Evolutionary conservation across 2,329 filamentous ascomycete genomes (phyloP).

Genomic region (Paramyrothecium sp.): DNA sequence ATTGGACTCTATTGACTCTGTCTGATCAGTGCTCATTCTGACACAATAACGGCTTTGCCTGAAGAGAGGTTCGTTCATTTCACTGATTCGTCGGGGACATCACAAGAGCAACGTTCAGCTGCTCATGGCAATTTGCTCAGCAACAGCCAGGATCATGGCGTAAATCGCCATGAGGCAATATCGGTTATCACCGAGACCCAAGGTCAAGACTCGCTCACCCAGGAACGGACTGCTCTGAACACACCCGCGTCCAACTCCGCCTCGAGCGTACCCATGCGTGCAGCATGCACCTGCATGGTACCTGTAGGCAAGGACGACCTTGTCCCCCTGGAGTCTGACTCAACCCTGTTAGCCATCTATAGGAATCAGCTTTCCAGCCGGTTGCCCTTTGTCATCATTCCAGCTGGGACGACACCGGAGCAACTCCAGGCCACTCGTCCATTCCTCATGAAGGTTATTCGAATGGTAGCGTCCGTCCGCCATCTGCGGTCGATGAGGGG

Average conservation of each 20-base stretch:
- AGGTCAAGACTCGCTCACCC: neutral
- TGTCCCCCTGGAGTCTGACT: slow-evolving; percentile 7
- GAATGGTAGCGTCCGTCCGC: slow-evolving; percentile 9
- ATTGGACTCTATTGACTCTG: no score
- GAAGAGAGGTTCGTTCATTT: no score
- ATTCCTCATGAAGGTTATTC: slow-evolving; percentile 10
- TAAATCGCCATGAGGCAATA: no score
- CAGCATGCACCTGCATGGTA: neutral
- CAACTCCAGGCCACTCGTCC: slow-evolving; percentile 6
- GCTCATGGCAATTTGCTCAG: no score
- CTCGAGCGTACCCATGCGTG: no score
- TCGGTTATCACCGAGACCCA: neutral
- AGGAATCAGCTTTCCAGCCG: slow-evolving; percentile 5
- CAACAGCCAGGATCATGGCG: no score
- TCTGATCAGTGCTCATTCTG: no score
- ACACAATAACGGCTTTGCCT: no score
- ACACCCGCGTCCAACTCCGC: no score
- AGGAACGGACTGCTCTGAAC: no score
- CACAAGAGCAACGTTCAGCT: no score
- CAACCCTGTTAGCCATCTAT: slow-evolving; percentile 8
- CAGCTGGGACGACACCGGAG: slow-evolving; percentile 2
- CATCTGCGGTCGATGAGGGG: slow-evolving; percentile 8
- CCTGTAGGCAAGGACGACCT: neutral
- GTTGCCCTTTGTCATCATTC: slow-evolving; percentile 11
- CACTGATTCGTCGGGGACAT: no score